Evolutionary conservation across 257 asterid genomes (phyloP).

Genomic region (Agastache rugosa): DNA sequence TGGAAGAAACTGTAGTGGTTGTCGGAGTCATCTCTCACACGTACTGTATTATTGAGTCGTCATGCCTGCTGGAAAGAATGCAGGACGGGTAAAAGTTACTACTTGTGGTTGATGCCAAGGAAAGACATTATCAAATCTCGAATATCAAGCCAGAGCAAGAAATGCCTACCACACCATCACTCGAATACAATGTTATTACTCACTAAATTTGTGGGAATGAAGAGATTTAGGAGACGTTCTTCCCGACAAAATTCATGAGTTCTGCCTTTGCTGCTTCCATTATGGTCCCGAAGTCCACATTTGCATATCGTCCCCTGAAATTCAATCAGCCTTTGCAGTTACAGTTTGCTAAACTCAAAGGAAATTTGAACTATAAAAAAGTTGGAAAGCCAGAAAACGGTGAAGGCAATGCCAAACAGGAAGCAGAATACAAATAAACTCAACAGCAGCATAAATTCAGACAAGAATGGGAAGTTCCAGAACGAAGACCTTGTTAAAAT

Average conservation of each 20-base stretch:
- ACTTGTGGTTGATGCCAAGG: background rate
- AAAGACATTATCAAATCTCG: background rate
- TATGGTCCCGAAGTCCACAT: conserved; percentile 72
- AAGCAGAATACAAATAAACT: too few relatives aligned
- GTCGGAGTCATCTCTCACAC: too few relatives aligned
- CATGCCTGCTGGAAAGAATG: background rate
- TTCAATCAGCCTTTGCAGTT: conserved; percentile 24
- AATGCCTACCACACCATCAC: background rate
- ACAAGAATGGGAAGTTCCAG: too few relatives aligned
- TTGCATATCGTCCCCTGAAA: conserved; percentile 86
- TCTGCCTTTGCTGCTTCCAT: conserved; percentile 89
- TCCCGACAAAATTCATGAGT: conserved; percentile 63
- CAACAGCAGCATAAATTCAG: too few relatives aligned
- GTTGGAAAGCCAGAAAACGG: background rate
- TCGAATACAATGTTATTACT: background rate
- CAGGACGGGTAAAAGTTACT: background rate
- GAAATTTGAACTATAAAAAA: background rate
- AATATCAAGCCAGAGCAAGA: background rate
- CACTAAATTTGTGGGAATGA: conserved; percentile 1
- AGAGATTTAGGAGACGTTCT: conserved; percentile 42
- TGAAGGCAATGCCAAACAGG: background rate
- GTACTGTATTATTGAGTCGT: too few relatives aligned
- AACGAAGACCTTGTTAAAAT: too few relatives aligned
- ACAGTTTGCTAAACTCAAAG: background rate
- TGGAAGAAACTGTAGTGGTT: too few relatives aligned